Base-by-base conservation (phyloP, 768 basidiomycete genomes). In the Phaeotremella fagi region DNA sequence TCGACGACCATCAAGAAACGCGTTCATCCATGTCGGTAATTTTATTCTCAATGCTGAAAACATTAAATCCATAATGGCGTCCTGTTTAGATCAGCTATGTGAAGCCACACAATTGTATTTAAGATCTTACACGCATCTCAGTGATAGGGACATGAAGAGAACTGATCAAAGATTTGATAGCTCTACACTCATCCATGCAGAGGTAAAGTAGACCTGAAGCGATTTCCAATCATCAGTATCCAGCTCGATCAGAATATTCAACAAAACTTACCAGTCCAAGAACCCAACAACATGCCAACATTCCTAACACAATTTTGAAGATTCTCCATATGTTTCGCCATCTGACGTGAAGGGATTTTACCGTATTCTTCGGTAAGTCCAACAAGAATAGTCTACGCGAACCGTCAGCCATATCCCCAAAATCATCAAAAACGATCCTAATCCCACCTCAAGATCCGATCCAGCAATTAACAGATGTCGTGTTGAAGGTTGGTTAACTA, bases 331-430 rank as follows among this genome's bases (percentile, higher is more conserved):
- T 90, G 84, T 36, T 85, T 85, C 9, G 82, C 71, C 0, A 48
- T 60, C 37, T 68, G 60, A 25, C 62, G 35, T 0, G 54, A 25
- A 4, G 57, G 59, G 16, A 85, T 85, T 61, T 88, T 90, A 1
- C 88, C 88, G 62, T 92, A 91, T 0, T 88, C 87, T 70, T 97
- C 92, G 1, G 92, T 97, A 51, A 99, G 83, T 0, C 87, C 87
- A 3, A 87, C 85, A 12, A 97, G 77, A 1, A 86, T 88, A 64
- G 91, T 83, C 90, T 91, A 41, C 9, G n/a, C 14, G 6, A 23
- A 4, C 12, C 4, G 15, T 59, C 26, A 57, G 45, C 12, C 28
- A 46, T 15, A 28, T 12, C 24, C 18, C 38, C 25, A 11, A 25
- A 53, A 23, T 18, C 22, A 14, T 2, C 43, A 9, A 23, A 29